These are phyloP conservation scores for Didymosphaeria variabile DNA, from an alignment of 2,329 filamentous ascomycete species.

Conservation along the genomic window DNA sequence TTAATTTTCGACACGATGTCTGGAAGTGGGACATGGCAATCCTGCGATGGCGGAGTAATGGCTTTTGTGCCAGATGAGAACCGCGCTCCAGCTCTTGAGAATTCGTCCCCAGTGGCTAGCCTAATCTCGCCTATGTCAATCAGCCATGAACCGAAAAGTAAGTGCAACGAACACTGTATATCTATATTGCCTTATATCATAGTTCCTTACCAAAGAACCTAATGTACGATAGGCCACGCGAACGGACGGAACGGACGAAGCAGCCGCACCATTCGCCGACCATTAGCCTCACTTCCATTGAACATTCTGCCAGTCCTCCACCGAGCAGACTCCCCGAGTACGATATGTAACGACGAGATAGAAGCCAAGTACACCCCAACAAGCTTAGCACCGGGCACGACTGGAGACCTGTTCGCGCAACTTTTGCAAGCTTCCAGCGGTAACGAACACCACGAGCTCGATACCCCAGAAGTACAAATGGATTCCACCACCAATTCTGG, in stretches of 20 bases:
- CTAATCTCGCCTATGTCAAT: conserved; percentile 3
- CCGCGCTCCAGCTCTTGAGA: background rate
- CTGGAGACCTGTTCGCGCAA: background rate
- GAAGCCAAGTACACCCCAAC: background rate
- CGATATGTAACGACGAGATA: background rate
- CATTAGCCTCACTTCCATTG: background rate
- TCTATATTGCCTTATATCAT: background rate
- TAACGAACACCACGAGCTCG: no score
- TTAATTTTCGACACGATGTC: background rate
- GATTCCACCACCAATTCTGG: background rate
- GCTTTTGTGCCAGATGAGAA: background rate
- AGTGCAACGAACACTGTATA: background rate
- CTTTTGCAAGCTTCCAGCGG: background rate
- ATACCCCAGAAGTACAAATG: background rate
- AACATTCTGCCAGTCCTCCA: background rate
- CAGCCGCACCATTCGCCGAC: background rate
- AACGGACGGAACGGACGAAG: background rate
- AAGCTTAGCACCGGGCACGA: background rate
- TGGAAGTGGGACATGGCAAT: background rate
- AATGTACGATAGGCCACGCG: background rate
- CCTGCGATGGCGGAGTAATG: background rate
- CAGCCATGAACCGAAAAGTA: background rate
- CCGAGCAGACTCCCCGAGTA: background rate
- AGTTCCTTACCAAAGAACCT: no score
- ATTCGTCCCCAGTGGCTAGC: background rate